Percentiles rank a stretch among this genome's conserved stretches.
Conservation (phyloP, 2,329 filamentous ascomycete genomes). For the Ophiocordyceps unilateralis region DNA sequence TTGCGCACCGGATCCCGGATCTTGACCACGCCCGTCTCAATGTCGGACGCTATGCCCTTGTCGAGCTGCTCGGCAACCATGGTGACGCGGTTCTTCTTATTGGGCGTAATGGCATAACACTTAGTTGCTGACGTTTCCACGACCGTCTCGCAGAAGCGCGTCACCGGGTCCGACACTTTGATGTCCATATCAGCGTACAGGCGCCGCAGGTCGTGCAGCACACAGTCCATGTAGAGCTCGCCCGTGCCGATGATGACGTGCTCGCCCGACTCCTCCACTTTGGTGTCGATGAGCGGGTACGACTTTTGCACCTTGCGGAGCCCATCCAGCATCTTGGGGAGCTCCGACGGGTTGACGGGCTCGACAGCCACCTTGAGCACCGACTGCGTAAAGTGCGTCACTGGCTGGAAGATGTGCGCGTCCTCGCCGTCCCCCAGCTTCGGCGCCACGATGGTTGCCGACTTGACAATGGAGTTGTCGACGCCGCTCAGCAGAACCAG, state of each 20-base stretch:
- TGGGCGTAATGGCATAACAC: constrained; percentile 93
- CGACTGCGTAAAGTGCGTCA: constrained; percentile 90
- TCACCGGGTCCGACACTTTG: constrained; percentile 95
- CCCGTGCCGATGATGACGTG: constrained; percentile 90
- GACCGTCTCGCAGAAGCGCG: constrained; percentile 92
- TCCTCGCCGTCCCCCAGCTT: constrained; percentile 76
- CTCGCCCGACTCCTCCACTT: constrained; percentile 95
- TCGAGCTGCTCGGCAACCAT: constrained; percentile 96
- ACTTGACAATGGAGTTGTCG: constrained; percentile 97
- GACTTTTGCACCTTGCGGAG: constrained; percentile 95
- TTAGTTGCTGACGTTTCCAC: constrained; percentile 95
- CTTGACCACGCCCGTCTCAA: constrained; percentile 75
- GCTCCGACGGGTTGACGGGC: constrained; percentile 91
- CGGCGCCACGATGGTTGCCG: constrained; percentile 71
- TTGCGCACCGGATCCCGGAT: constrained; percentile 87
- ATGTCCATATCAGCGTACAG: constrained; percentile 99
- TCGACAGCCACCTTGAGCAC: constrained; percentile 97
- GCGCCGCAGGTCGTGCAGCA: constrained; percentile 79
- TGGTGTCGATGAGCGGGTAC: constrained; percentile 87
- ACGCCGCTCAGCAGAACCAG: constrained; percentile 83
- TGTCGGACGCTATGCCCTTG: constrained; percentile 85
- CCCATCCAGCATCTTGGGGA: constrained; percentile 97
- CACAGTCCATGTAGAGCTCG: constrained; percentile 99
- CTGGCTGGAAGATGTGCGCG: constrained; percentile 84
- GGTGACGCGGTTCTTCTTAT: constrained; percentile 98